phyloP scores from a whole-genome alignment of 306 rosid species.

The Fragaria ananassa region DNA sequence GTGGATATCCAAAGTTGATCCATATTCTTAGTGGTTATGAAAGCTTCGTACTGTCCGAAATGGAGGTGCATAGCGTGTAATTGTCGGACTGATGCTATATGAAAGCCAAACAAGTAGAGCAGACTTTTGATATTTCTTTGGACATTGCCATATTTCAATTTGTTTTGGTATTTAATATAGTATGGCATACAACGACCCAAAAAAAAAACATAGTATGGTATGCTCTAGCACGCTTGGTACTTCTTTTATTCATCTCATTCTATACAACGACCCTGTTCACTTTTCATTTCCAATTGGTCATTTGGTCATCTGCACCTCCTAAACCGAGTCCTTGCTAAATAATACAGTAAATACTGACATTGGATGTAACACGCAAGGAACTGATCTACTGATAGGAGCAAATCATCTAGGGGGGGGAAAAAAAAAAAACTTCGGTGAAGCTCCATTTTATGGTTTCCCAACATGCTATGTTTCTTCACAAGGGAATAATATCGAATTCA shows the following conservation, averaged over 20 bases:
- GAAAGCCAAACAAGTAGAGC: not conserved
- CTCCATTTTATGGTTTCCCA: conserved; percentile 12
- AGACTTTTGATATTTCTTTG: not conserved
- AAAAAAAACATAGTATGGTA: no score
- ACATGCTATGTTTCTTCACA: conserved; percentile 30
- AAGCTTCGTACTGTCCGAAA: conserved; percentile 3
- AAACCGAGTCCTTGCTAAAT: not conserved
- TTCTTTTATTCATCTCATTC: no score
- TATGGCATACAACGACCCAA: no score
- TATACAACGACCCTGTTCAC: not conserved
- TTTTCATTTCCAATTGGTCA: not conserved
- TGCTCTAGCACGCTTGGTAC: no score
- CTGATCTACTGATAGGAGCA: not conserved
- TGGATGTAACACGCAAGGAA: not conserved
- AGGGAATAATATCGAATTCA: conserved; percentile 66
- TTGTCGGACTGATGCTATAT: conserved; percentile 9
- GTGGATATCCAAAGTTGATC: conserved; percentile 4
- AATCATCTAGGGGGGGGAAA: conserved; percentile 1
- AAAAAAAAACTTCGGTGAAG: not conserved
- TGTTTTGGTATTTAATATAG: not conserved
- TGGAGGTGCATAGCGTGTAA: conserved; percentile 14
- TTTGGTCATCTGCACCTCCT: not conserved
- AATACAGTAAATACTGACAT: not conserved
- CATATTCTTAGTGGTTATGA: conserved; percentile 1
- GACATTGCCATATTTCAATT: not conserved